These are phyloP conservation scores for Blastobotrys attinorum DNA, from an alignment of 805 yeast species.

Conservation along the genomic window DNA sequence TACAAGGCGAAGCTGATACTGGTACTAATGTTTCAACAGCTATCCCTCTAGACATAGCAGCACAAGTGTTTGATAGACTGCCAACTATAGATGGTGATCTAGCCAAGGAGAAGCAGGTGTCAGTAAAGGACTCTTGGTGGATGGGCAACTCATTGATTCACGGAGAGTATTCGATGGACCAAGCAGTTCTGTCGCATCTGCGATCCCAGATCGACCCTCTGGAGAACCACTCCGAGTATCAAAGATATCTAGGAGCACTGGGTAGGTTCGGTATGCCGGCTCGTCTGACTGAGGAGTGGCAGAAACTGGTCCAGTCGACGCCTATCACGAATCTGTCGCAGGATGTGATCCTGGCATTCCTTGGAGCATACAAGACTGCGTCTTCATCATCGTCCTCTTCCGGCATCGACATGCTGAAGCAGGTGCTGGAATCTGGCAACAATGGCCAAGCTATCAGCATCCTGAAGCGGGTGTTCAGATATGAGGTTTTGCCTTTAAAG, in stretches of 20 bases:
- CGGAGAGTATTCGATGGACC: conserved; percentile 14
- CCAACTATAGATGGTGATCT: conserved; percentile 18
- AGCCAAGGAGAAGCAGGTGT: conserved; percentile 11
- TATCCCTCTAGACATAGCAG: conserved; percentile 11
- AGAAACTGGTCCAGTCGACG: conserved; percentile 2
- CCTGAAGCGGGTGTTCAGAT: conserved; percentile 11
- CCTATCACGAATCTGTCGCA: conserved; percentile 2
- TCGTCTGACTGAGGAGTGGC: conserved; percentile 19
- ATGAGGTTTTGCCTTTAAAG: conserved; percentile 15
- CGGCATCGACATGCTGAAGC: conserved; percentile 14
- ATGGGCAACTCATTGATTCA: conserved; percentile 14
- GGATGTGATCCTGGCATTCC: conserved; percentile 20
- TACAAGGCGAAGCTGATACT: background rate
- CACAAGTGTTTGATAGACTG: conserved; percentile 19
- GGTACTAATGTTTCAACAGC: background rate
- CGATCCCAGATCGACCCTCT: conserved; percentile 12
- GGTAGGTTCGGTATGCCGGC: conserved; percentile 18
- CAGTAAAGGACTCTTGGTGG: conserved; percentile 14
- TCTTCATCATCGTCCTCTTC: conserved; percentile 4
- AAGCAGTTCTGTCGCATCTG: conserved; percentile 15
- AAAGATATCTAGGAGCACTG: conserved; percentile 21
- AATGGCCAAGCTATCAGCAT: conserved; percentile 11
- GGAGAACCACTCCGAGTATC: conserved; percentile 7
- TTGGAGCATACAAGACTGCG: conserved; percentile 18
- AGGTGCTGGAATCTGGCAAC: conserved; percentile 11